phyloP scores from a whole-genome alignment of 768 basidiomycete species.

The Phylloporus scabripes region DNA sequence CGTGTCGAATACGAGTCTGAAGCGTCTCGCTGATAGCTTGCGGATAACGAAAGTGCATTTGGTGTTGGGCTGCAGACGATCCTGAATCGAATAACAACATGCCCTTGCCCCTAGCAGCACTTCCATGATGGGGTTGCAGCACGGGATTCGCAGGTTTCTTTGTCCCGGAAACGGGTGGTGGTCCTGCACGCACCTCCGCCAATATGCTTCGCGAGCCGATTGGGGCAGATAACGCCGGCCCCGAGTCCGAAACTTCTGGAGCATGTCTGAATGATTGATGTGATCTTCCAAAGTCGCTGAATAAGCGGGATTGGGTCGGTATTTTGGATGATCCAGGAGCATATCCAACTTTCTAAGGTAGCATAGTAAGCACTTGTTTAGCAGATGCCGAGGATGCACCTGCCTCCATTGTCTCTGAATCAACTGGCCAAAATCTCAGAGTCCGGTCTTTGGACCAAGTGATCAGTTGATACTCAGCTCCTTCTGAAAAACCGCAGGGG shows the following conservation, averaged over 20 bases:
- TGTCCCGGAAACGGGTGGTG: slow-evolving; percentile 22
- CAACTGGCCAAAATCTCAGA: slow-evolving; percentile 86
- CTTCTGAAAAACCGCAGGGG: slow-evolving; percentile 30
- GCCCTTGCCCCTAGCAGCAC: slow-evolving; percentile 30
- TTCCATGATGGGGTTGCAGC: slow-evolving; percentile 32
- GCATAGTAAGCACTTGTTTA: slow-evolving; percentile 8
- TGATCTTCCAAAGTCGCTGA: slow-evolving; percentile 20
- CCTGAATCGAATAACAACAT: slow-evolving; percentile 29
- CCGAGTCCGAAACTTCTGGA: slow-evolving; percentile 34
- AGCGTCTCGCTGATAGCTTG: slow-evolving; percentile 9
- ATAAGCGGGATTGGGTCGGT: slow-evolving; percentile 24
- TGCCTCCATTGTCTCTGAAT: slow-evolving; percentile 64
- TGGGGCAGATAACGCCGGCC: slow-evolving; percentile 58
- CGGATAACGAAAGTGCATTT: slow-evolving; percentile 33
- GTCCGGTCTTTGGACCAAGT: slow-evolving; percentile 91
- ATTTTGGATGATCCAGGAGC: slow-evolving; percentile 22
- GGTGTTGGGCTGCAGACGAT: slow-evolving; percentile 25
- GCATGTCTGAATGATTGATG: slow-evolving; percentile 51
- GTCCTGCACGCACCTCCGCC: slow-evolving; percentile 62
- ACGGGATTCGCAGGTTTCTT: slow-evolving; percentile 24
- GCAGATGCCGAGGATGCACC: slow-evolving; percentile 3
- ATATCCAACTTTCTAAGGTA: slow-evolving; percentile 47
- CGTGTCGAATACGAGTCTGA: slow-evolving; percentile 13
- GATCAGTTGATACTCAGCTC: slow-evolving; percentile 55
- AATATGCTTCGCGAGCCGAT: slow-evolving; percentile 62